phyloP scores from a whole-genome alignment of 345 rosid species.

The Brassica incana region DNA sequence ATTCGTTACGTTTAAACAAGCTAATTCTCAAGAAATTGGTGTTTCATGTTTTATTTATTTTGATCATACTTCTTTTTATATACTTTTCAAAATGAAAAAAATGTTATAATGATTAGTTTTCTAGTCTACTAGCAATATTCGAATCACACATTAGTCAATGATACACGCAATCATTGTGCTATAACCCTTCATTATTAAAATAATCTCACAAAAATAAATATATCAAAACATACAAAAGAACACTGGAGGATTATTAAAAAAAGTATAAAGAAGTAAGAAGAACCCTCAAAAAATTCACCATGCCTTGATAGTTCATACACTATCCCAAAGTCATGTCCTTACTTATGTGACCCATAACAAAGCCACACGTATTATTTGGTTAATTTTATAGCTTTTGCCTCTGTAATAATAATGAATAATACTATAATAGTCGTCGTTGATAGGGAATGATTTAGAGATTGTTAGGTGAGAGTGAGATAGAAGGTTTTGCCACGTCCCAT shows the following conservation, averaged over 20 bases:
- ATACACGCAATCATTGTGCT: conserved; percentile 2
- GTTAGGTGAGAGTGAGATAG: conserved; percentile 35
- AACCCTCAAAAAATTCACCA: conserved; percentile 10
- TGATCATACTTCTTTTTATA: neutral
- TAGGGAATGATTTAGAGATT: conserved; percentile 30
- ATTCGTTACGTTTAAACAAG: neutral
- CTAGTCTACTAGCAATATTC: neutral
- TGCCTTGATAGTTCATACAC: conserved; percentile 3
- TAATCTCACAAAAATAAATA: conserved; percentile 15
- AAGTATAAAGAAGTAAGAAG: neutral
- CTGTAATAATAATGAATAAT: neutral
- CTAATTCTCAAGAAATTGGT: neutral
- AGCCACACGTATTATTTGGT: conserved; percentile 35
- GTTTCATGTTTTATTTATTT: neutral
- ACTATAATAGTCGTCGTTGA: neutral
- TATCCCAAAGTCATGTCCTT: neutral
- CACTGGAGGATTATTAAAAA: neutral
- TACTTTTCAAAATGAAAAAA: neutral
- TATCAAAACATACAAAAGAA: conserved; percentile 24
- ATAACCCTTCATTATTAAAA: conserved; percentile 28
- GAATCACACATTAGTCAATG: neutral
- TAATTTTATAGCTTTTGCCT: conserved; percentile 2
- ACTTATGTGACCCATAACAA: conserved; percentile 15
- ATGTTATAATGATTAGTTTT: neutral
- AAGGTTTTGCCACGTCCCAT: conserved; percentile 87